Conservation (phyloP, 1,284 basidiomycete species). For the Apiotrichum gracile region DNA sequence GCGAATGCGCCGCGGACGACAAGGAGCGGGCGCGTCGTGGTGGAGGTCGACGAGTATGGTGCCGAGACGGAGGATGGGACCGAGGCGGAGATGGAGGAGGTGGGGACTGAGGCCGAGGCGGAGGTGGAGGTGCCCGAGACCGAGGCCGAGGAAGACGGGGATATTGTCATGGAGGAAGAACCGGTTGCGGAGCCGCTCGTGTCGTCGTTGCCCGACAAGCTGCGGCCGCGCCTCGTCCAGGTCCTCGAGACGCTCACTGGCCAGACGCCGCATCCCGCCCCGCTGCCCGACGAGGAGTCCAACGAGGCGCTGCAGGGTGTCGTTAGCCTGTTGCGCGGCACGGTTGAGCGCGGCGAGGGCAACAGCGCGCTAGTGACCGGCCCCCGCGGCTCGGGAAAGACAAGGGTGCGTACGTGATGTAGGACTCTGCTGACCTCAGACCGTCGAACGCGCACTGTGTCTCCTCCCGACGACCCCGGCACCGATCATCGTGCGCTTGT, state of each 20-base stretch:
- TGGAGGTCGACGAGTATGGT: conserved; percentile 25
- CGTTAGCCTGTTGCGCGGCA: conserved; percentile 61
- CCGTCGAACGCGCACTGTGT: conserved; percentile 33
- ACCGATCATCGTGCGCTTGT: conserved; percentile 71
- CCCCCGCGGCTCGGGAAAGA: conserved; percentile 76
- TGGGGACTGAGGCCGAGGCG: neutral
- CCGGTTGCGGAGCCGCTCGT: neutral
- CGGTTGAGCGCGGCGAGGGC: conserved; percentile 71
- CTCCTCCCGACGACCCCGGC: conserved; percentile 31
- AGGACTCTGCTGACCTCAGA: conserved; percentile 20
- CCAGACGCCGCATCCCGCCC: conserved; percentile 15
- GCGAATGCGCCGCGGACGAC: conserved; percentile 37
- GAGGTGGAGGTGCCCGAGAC: no score
- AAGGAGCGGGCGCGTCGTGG: conserved; percentile 37
- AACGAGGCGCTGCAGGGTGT: conserved; percentile 49
- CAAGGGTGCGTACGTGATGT: conserved; percentile 55
- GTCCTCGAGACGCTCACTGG: conserved; percentile 34
- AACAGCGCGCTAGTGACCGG: conserved; percentile 83
- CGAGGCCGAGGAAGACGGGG: neutral
- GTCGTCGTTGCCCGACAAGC: conserved; percentile 12
- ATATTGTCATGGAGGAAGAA: neutral
- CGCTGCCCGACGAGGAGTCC: conserved; percentile 34
- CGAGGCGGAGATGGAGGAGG: neutral
- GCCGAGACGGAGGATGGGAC: conserved; percentile 6
- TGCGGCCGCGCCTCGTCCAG: conserved; percentile 16